Evolutionary conservation across 225 moss, liverwort and hornwort genomes (phyloP), one percentile per base, ranked within the genome.

Genomic region (Marchantia paleacea): DNA sequence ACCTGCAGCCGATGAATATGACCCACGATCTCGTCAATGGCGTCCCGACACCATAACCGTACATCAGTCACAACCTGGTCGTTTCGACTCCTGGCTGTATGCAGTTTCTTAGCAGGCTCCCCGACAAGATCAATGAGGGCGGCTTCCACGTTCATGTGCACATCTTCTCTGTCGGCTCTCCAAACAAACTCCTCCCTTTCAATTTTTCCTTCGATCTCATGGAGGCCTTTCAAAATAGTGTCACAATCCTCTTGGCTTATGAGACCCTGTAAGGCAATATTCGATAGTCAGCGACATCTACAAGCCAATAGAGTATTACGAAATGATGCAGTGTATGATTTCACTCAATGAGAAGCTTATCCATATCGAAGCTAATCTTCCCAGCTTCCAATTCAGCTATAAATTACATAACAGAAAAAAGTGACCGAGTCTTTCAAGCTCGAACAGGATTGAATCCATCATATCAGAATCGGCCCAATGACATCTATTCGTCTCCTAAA

Each of bases 161-260:
- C 99, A 87, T 99, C 99, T 85, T 99, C 99, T 83, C 99, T 91
- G 82, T 95, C 99, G 77, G 95, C 90, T 88, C 99, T 95, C 99
- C 99, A 99, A 8, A 84, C 84, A 72, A 99, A 99, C 31, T 92
- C 89, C 52, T 91, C 99, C 10, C 85, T 89, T 31, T 88, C 87
- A 78, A 99, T 99, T 62, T 86, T 88, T 76, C 87, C 91, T 86
- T 95, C 91, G 28, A 99, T 94, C 79, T 85, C 90, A 13, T 83
- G 86, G 64, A 99, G 92, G 80, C 99, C 99, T 7, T 84, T 87
- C 54, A 92, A 30, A 75, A 99, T 92, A 49, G 85, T 78, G 72
- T 92, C 91, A 83, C 95, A 86, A 73, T 99, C 99, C 67, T 91
- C 88, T 0, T 87, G 77, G 50, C 88, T 92, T 71, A 99, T 91